Base-by-base conservation (phyloP, 2,329 filamentous ascomycete species). In the Coniochaeta ligniaria region DNA sequence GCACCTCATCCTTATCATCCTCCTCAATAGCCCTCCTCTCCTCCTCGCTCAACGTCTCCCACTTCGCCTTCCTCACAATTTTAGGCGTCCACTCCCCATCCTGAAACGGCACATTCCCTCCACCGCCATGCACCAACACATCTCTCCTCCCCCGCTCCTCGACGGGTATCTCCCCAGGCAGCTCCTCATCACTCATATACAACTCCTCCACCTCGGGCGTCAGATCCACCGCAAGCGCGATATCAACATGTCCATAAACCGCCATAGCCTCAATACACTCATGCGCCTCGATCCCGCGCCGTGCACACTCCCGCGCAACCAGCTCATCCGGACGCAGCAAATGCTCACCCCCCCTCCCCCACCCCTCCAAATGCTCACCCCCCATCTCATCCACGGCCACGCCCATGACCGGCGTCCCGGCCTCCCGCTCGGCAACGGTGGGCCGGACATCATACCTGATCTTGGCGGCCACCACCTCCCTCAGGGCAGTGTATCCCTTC, bases 221-320 rank as follows among this genome's bases (percentile, higher is more conserved):
- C 6, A 83, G 66, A 68, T 85, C 80, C 63, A 75, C 69, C 57
- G 82, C 78, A 1, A 78, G 83, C 5, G 69, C 57, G 58, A 76
- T 78, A 70, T 89, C 78, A 31, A 87, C 74, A 68, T 82, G 82
- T 0, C 89, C 89, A 77, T 83, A 90, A 17, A 83, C 63, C 65
- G 86, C 76, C 79, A 90, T 86, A 61, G 80, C 75, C 16, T 80
- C 66, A 55, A 86, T 75, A 66, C 82, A 77, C 14, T 75, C 63
- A 60, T 86, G 76, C n/a, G 90, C 69, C 24, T 78, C 64, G 36
- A 90, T 68, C 0, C 76, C 70, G 17, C 88, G 74, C 17, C 78
- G 73, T 0, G 80, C 70, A 0, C 80, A 74, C 67, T 92, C 88
- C 14, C 76, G 67, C 47, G 83, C 72, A 24, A 91, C 72, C 35